Base-by-base conservation (phyloP, 208 protist genomes). In the Acanthamoeba comandoni region DNA sequence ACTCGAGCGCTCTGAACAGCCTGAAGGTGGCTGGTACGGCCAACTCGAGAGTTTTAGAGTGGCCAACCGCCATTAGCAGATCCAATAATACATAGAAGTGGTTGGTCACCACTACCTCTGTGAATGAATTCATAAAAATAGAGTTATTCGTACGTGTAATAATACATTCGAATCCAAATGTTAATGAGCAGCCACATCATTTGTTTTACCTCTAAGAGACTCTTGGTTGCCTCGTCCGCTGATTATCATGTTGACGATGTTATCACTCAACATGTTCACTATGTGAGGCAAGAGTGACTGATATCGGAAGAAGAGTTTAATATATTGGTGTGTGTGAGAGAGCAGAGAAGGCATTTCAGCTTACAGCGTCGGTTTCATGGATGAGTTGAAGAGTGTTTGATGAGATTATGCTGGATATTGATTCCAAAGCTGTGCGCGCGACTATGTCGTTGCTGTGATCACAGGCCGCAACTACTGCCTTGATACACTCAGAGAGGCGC, bases 61-160 rank as follows among this genome's bases (percentile, higher is more conserved):
- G 57, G 60, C 82, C 82, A 31, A 90, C 73, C 8, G 64, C 24
- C 82, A 90, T 75, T 9, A 90, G 62, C 9, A 58, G 43, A 48
- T 90, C 82, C 8, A 90, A 51, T 51, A 90, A 48, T 8, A 65
- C 73, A n/a, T 90, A 73, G 24, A 90, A 90, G 39, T 90, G 82
- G 22, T 49, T 3, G 62, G 64, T 65, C 39, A 53, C 73, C 17
- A 35, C 60, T 22, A 48, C 43, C 82, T 90, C 82, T 90, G 53
- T 17, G 19, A 31, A 22, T 53, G n/a, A 53, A n/a, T n/a, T n/a
- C n/a, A n/a, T n/a, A n/a, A 17, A 39, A 17, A n/a, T 26, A 43
- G 24, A 11, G 55, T n/a, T 82, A 11, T 31, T 48, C 15, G 49
- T 62, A 82, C 31, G 49, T 77, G 1, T 77, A 49, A 49, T 49